Percentiles rank a stretch among this genome's conserved stretches.
Conservation (phyloP, 176 grass and related monocot species). For the Hyparrhenia diplandra region DNA sequence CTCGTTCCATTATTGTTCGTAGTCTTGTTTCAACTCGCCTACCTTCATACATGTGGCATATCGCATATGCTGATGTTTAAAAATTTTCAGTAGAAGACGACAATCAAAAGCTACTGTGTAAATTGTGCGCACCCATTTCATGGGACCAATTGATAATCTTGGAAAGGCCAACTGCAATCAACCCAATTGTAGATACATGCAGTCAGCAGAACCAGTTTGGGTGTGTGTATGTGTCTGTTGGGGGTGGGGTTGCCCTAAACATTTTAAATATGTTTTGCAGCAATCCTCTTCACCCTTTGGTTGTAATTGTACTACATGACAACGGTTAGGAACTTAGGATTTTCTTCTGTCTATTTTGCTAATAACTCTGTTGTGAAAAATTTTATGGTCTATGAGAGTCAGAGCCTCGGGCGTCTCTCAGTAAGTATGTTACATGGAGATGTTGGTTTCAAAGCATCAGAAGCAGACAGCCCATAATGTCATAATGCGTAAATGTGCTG, state of each 20-base stretch:
- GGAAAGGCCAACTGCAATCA: neutral
- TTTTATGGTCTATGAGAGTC: neutral
- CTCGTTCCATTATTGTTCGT: neutral
- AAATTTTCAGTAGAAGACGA: too few relatives aligned
- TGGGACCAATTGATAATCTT: too few relatives aligned
- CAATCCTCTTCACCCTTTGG: neutral
- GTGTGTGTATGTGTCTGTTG: too few relatives aligned
- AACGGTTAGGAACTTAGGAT: neutral
- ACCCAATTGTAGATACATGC: neutral
- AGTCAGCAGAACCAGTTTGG: neutral
- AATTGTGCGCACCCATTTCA: too few relatives aligned
- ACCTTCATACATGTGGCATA: neutral
- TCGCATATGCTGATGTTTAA: too few relatives aligned
- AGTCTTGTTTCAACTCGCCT: neutral
- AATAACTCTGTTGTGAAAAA: neutral
- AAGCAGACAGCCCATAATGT: neutral
- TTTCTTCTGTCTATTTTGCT: neutral
- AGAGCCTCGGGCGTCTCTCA: neutral
- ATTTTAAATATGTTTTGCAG: slow-evolving; percentile 6
- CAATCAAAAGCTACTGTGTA: too few relatives aligned
- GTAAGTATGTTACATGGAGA: neutral
- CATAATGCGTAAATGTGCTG: slow-evolving; percentile 3
- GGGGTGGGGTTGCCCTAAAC: slow-evolving; percentile 15
- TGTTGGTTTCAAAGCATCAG: neutral
- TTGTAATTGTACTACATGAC: neutral